Conservation (phyloP, 345 rosid species). For the Populus deltoides region DNA sequence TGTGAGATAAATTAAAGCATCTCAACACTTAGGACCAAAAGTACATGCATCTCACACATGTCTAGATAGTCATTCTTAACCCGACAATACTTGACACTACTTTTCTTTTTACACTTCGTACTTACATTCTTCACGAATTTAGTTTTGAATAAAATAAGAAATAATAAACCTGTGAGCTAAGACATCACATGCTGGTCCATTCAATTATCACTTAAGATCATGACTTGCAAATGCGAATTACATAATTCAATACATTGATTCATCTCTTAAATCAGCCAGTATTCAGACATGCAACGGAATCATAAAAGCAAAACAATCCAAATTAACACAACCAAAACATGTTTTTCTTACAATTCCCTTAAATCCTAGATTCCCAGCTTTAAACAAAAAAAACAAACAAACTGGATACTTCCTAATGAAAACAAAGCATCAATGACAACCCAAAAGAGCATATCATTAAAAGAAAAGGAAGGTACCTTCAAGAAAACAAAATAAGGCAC, state of each 20-base stretch:
- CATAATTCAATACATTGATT: neutral
- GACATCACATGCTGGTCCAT: neutral
- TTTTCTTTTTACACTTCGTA: too few species aligned
- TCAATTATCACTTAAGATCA: neutral
- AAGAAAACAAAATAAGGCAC: slow-evolving; percentile 85
- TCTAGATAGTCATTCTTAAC: neutral
- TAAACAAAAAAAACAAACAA: too few species aligned
- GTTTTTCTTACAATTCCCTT: neutral
- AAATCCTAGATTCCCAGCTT: neutral
- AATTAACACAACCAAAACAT: neutral
- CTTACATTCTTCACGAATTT: too few species aligned
- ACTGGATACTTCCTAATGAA: neutral
- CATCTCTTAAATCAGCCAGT: neutral
- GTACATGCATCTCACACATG: neutral
- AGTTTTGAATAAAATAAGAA: neutral
- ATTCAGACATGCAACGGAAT: neutral
- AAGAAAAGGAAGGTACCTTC: slow-evolving; percentile 46
- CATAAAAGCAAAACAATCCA: neutral
- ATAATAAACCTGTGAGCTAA: too few species aligned
- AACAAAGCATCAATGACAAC: neutral
- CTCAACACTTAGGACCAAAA: neutral
- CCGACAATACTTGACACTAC: neutral
- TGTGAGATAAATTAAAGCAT: neutral
- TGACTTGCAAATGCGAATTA: neutral
- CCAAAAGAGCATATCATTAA: neutral